phyloP scores from a whole-genome alignment of 805 yeast genomes.

The Candida boidinii region DNA sequence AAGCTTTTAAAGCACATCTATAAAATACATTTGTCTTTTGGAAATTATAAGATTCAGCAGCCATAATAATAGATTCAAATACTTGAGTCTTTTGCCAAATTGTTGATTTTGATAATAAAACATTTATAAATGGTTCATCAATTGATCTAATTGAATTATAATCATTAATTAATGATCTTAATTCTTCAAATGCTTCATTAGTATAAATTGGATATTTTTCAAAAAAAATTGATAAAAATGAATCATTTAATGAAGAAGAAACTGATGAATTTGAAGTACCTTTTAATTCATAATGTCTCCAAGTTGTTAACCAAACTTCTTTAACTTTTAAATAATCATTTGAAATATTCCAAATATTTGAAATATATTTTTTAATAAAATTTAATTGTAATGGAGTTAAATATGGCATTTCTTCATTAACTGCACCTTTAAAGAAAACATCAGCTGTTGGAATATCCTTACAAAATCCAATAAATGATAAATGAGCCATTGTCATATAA shows the following conservation, averaged over 20 bases:
- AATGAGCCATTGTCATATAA: conserved; percentile 64
- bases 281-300: conserved; percentile 43
- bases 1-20: conserved; percentile 64
- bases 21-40: conserved; percentile 60
- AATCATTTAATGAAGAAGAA: conserved; percentile 62
- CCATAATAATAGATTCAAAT: conserved; percentile 52
- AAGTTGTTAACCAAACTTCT: conserved; percentile 54
- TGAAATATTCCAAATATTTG: conserved; percentile 50
- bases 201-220: conserved; percentile 42
- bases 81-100: conserved; percentile 63
- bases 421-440: conserved; percentile 66
- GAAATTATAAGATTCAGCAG: conserved; percentile 49
- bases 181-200: conserved; percentile 45
- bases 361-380: conserved; percentile 54
- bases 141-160: conserved; percentile 50
- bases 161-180: conserved; percentile 46
- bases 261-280: conserved; percentile 56
- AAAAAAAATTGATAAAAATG: conserved; percentile 63
- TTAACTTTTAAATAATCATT: conserved; percentile 50
- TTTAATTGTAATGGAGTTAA: conserved; percentile 64
- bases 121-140: conserved; percentile 79
- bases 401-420: conserved; percentile 65
- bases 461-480: conserved; percentile 71
- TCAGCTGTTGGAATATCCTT: conserved; percentile 64
- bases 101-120: conserved; percentile 56